Percentiles rank a stretch among this genome's conserved stretches.
Evolutionary conservation across 805 yeast genomes (phyloP).

Genomic region (Candida morakotiae): DNA sequence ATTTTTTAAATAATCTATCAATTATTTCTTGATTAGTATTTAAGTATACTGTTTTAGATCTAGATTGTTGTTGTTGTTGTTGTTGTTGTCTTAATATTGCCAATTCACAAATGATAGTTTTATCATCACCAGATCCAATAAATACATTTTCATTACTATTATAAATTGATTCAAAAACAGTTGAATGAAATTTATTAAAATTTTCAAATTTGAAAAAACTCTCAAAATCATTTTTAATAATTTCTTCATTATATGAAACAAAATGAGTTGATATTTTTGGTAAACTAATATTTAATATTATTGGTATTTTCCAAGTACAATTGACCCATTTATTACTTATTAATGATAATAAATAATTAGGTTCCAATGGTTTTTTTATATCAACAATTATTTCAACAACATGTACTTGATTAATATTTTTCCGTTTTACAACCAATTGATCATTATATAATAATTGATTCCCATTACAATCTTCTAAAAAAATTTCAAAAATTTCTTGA

Average conservation of each 20-base stretch:
- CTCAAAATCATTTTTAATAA: conserved; percentile 48
- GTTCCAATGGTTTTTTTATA: conserved; percentile 52
- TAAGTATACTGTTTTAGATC: conserved; percentile 72
- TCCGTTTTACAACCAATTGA: conserved; percentile 45
- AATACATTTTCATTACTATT: conserved; percentile 56
- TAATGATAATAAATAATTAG: conserved; percentile 68
- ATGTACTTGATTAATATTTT: conserved; percentile 51
- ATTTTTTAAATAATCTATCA: conserved; percentile 41
- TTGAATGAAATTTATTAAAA: conserved; percentile 76
- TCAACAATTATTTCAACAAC: conserved; percentile 64
- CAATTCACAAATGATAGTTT: conserved; percentile 65
- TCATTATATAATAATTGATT: conserved; percentile 64
- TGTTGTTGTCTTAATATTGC: conserved; percentile 73
- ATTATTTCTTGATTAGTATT: conserved; percentile 57
- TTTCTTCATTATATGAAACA: conserved; percentile 5
- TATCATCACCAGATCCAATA: conserved; percentile 75
- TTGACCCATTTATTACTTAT: conserved; percentile 86
- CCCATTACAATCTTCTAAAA: conserved; percentile 84
- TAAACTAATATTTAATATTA: conserved; percentile 47
- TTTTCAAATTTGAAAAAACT: conserved; percentile 43
- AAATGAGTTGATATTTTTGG: conserved; percentile 65
- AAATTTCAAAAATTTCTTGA: conserved; percentile 60
- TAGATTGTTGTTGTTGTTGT: conserved; percentile 65
- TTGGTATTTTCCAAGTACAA: conserved; percentile 59
- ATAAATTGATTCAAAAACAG: conserved; percentile 58